Conservation (phyloP, 2,329 filamentous ascomycete species). For the Diplocarpon rosae region DNA sequence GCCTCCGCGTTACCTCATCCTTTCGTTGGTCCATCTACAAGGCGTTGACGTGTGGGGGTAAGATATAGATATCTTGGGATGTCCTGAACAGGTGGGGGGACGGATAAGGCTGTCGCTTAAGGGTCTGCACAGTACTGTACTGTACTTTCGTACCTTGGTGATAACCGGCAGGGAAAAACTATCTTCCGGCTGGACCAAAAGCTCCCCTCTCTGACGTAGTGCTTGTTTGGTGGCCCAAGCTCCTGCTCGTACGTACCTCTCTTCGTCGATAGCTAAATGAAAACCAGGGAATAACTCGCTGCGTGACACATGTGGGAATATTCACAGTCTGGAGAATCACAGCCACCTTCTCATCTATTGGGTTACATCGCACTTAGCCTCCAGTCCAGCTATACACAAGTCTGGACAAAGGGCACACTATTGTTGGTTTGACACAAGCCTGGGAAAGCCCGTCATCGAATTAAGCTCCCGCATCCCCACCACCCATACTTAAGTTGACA, state of each 20-base stretch:
- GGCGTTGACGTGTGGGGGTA: neutral
- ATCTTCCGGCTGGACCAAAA: neutral
- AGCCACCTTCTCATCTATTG: neutral
- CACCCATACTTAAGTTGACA: neutral
- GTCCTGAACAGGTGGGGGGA: neutral
- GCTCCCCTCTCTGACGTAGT: slow-evolving; percentile 7
- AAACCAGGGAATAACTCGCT: slow-evolving; percentile 1
- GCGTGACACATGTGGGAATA: neutral
- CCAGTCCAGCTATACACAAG: neutral
- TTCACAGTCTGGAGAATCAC: neutral
- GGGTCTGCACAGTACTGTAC: too few relatives aligned
- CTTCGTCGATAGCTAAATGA: neutral
- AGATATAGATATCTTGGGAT: too few relatives aligned
- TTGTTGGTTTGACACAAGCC: neutral
- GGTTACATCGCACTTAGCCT: neutral
- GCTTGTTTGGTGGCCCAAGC: slow-evolving; percentile 1
- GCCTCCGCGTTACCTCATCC: slow-evolving; percentile 30
- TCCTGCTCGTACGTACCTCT: neutral
- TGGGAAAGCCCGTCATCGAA: slow-evolving; percentile 14
- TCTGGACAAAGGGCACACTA: neutral
- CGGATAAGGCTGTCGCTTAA: neutral
- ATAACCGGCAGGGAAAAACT: neutral
- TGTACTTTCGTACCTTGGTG: too few relatives aligned
- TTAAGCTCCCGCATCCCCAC: slow-evolving; percentile 8
- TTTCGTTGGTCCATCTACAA: slow-evolving; percentile 25